These are phyloP conservation scores for Geotrichum bryndzae DNA, from an alignment of 1,139 yeast genomes.

Conservation along the genomic window DNA sequence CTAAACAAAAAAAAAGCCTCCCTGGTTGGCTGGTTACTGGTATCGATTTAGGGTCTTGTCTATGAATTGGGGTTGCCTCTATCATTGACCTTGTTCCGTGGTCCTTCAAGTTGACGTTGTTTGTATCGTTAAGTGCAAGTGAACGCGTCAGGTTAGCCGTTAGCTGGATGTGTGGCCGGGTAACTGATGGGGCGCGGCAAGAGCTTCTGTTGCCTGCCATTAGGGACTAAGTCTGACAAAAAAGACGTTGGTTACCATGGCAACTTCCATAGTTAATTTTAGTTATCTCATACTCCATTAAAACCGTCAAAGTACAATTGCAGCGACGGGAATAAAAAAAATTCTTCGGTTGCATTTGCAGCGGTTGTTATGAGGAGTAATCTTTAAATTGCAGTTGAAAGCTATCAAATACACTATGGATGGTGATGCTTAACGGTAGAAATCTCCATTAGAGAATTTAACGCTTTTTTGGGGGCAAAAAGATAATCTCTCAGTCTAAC, in stretches of 20 bases:
- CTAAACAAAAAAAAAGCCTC: not conserved
- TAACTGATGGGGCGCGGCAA: not conserved
- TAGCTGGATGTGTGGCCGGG: slow-evolving; percentile 2
- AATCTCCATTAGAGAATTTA: not conserved
- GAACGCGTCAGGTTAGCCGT: slow-evolving; percentile 7
- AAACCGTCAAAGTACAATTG: not conserved
- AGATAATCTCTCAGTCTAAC: not conserved
- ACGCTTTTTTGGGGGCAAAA: not conserved
- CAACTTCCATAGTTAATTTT: not conserved
- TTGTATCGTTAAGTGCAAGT: slow-evolving; percentile 15
- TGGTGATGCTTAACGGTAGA: not conserved
- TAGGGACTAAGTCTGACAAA: not conserved
- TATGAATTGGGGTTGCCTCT: not conserved
- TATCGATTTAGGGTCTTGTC: not conserved
- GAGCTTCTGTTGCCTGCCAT: slow-evolving; percentile 13
- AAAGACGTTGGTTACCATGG: slow-evolving; percentile 1
- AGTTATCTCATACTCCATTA: not conserved
- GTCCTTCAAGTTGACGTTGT: not conserved
- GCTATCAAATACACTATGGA: not conserved
- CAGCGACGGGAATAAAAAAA: not conserved
- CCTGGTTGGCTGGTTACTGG: not conserved
- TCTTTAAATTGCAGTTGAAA: not conserved
- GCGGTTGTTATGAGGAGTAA: not conserved
- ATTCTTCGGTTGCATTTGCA: not conserved
- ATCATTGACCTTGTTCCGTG: not conserved